Base-by-base conservation (phyloP, 2,329 filamentous ascomycete species). In the Stagonosporopsis rhizophila region DNA sequence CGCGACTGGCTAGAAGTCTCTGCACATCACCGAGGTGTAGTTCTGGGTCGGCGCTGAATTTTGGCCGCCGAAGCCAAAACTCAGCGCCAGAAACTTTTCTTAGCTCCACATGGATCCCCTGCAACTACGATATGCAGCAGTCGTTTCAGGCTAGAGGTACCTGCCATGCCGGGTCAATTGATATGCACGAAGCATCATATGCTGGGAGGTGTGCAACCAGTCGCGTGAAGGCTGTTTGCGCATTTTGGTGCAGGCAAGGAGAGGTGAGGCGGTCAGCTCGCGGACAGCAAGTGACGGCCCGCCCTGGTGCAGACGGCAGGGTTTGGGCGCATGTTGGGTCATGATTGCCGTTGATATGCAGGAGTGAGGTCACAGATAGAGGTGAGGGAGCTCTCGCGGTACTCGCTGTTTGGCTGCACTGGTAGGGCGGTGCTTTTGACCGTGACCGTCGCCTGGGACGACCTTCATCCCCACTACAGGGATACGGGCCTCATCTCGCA, bases 101-200 rank as follows among this genome's bases (percentile, higher is more conserved):
- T 48, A 32, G 30, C 30, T 62, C 61, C 57, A 65, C 61, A 50
- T 55, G 59, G 32, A 32, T 32, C 55, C 61, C 66, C 66, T 64
- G 66, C 68, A 67, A 68, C 71, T 72, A 73, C 67, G 66, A 63
- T 44, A 58, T 57, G 61, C 66, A 68, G 60, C 45, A 44, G 53
- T 32, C 32, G 44, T 55, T 58, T 50, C 60, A 64, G 61, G 41
- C 61, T 65, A 70, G 68, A 58, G 28, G 30, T 62, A 46, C 61
- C 61, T 67, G 67, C 19, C 57, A 58, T 46, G 47, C 59, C 65
- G 64, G 63, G 61, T 56, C 65, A 49, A 14, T 19, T 66, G 65
- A 63, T 65, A 73, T 75, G 70, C 70, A 71, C 66, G 59, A 65
- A 65, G 66, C 66, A 64, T 68, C 69, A 70, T 65, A 73, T 70